These are phyloP conservation scores for Boletellus ananiceps DNA, from an alignment of 768 basidiomycete species.

Conservation along the genomic window DNA sequence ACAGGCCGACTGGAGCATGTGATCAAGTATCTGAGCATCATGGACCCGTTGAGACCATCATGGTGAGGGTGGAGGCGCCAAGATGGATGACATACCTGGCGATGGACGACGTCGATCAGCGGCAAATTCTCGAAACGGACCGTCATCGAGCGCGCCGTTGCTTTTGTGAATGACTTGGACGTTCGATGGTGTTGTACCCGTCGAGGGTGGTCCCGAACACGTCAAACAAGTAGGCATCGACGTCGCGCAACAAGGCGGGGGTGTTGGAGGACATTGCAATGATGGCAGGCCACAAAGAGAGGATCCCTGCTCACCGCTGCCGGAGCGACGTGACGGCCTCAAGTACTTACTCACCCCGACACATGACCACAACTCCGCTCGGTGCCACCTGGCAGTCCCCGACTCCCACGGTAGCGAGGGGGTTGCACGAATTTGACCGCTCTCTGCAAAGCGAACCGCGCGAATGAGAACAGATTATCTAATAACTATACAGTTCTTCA, in stretches of 20 bases:
- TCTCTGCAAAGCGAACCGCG: too few relatives aligned
- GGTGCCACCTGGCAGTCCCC: too few relatives aligned
- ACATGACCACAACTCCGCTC: too few relatives aligned
- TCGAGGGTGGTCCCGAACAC: constrained; percentile 51
- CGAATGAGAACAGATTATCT: too few relatives aligned
- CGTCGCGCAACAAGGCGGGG: constrained; percentile 11
- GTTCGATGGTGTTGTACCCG: constrained; percentile 29
- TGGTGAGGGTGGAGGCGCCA: background rate
- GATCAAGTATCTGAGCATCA: constrained; percentile 47
- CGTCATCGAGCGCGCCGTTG: constrained; percentile 9
- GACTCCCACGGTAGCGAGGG: too few relatives aligned
- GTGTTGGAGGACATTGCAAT: background rate
- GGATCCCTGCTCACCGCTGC: too few relatives aligned
- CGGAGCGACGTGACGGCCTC: too few relatives aligned
- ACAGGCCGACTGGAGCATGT: constrained; percentile 43
- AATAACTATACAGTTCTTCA: too few relatives aligned
- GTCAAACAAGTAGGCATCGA: constrained; percentile 46
- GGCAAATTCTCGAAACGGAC: constrained; percentile 5
- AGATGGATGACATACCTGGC: constrained; percentile 41
- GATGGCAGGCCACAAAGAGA: too few relatives aligned
- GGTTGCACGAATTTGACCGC: too few relatives aligned
- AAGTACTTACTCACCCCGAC: too few relatives aligned
- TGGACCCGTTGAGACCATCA: background rate
- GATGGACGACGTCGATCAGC: constrained; percentile 49
- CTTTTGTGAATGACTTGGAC: constrained; percentile 13